Percentiles rank a stretch among this genome's conserved stretches.
phyloP scores from a whole-genome alignment of 1,139 yeast species.

The Magnusiomyces magnusii region DNA sequence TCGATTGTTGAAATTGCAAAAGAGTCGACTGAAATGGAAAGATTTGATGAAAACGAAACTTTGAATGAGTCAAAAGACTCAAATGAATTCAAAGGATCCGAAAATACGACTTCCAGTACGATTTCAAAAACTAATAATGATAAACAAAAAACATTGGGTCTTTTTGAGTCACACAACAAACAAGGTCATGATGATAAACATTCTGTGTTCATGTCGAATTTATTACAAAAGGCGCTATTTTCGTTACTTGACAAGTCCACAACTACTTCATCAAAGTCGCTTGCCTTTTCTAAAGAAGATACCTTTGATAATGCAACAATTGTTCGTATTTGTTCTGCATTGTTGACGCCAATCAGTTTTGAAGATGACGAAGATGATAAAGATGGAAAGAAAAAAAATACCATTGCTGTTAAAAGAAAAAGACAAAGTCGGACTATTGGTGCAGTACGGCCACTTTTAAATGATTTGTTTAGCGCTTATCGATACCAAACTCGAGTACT shows the following conservation, averaged over 20 bases:
- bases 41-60: too few species aligned
- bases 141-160: background rate
- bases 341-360: constrained; percentile 21
- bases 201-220: constrained; percentile 17
- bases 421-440: constrained; percentile 21
- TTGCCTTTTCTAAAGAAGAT: background rate
- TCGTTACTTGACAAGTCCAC: constrained; percentile 23
- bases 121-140: background rate
- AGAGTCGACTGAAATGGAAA: too few species aligned
- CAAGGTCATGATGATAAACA: constrained; percentile 3
- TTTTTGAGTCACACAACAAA: background rate
- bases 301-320: constrained; percentile 23
- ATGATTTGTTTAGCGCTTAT: constrained; percentile 57
- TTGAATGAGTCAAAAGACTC: constrained; percentile 1
- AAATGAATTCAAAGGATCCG: background rate
- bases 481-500: constrained; percentile 55
- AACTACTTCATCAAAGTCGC: constrained; percentile 3
- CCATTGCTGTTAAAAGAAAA: constrained; percentile 14
- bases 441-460: constrained; percentile 50
- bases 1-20: constrained; percentile 24
- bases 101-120: background rate
- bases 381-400: background rate
- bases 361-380: background rate
- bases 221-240: constrained; percentile 23
- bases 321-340: constrained; percentile 24